A percentile compares a stretch with the other conserved stretches of the same genome.
Conservation (phyloP, 441 rosid genomes). For the Manihot esculenta region DNA sequence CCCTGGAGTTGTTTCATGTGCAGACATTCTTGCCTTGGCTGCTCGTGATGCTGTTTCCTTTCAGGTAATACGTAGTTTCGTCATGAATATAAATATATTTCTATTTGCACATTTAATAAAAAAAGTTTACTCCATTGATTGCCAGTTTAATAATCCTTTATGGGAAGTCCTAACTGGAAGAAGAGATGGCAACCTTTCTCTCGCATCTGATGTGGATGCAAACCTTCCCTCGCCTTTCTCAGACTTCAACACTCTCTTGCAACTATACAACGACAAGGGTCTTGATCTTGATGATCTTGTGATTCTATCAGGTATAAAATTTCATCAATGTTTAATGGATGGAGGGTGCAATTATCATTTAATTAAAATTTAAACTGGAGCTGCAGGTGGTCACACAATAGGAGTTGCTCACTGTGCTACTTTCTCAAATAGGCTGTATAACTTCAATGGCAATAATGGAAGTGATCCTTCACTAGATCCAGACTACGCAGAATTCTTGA, state of each 20-base stretch:
- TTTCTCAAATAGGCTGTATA: conserved; percentile 25
- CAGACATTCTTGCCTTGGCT: conserved; percentile 58
- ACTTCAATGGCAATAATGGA: conserved; percentile 19
- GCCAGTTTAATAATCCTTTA: conserved; percentile 35
- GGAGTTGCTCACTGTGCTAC: conserved; percentile 26
- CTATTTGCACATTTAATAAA: neutral
- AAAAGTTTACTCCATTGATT: neutral
- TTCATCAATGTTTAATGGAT: neutral
- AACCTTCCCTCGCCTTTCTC: conserved; percentile 48
- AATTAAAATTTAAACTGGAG: no score
- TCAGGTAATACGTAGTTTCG: neutral
- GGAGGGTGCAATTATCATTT: no score
- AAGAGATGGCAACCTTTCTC: conserved; percentile 54
- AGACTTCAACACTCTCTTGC: conserved; percentile 45
- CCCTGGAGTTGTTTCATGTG: conserved; percentile 55
- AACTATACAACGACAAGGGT: conserved; percentile 39
- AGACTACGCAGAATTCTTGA: conserved; percentile 15
- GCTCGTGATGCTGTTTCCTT: conserved; percentile 41
- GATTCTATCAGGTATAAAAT: conserved; percentile 48
- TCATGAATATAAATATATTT: no score
- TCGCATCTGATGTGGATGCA: conserved; percentile 35
- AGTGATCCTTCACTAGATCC: conserved; percentile 26
- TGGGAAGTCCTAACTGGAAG: conserved; percentile 64
- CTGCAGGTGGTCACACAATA: conserved; percentile 65
- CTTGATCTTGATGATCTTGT: conserved; percentile 57